Evolutionary conservation across 2,329 filamentous ascomycete genomes (phyloP).

Genomic region (Aspergillus chevalieri): DNA sequence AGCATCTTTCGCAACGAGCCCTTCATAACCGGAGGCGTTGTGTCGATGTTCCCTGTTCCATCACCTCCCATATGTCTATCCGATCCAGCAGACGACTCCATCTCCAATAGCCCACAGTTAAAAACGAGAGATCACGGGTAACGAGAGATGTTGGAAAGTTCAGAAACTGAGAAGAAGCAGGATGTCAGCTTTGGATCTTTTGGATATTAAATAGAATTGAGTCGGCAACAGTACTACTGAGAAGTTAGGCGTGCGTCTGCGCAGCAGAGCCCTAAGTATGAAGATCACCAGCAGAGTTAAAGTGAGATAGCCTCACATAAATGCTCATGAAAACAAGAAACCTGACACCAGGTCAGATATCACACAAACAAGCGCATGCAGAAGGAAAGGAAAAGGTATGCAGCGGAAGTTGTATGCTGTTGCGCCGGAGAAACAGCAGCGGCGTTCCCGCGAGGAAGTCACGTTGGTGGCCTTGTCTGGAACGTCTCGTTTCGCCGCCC

Average conservation of each 20-base stretch:
- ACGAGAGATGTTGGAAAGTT: no score
- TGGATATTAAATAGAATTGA: neutral
- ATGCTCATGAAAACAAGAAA: neutral
- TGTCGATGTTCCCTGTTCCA: no score
- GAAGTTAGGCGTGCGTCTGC: neutral
- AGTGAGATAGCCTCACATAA: neutral
- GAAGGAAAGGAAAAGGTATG: neutral
- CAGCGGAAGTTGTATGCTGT: neutral
- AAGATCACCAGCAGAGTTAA: neutral
- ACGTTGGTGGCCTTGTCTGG: neutral
- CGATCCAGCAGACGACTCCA: neutral
- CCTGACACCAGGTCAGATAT: neutral
- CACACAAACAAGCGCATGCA: neutral
- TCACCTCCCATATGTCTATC: neutral
- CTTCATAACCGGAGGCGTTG: neutral
- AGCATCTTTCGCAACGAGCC: conserved; percentile 6
- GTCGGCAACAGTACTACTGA: no score
- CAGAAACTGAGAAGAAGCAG: no score
- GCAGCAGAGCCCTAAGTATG: neutral
- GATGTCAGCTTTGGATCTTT: no score
- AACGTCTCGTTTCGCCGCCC: neutral
- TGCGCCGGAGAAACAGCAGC: neutral
- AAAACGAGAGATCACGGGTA: no score
- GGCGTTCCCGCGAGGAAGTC: neutral
- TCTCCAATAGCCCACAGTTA: neutral